A percentile compares a stretch with the other conserved stretches of the same genome.
Conservation (phyloP, 2,329 filamentous ascomycete species). For the Ilyonectria robusta region DNA sequence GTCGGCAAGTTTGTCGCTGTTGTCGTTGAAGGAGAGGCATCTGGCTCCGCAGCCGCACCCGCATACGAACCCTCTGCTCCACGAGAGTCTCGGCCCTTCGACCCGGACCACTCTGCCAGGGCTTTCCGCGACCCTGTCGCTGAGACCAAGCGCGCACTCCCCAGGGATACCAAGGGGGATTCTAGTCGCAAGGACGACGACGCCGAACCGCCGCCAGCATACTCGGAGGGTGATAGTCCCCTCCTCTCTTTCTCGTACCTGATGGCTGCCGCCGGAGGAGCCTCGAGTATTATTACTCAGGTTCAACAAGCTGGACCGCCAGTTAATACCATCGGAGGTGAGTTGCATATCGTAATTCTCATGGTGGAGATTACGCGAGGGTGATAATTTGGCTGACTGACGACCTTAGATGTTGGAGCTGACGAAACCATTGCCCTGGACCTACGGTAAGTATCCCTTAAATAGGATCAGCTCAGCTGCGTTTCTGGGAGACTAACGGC, state of each 20-base stretch:
- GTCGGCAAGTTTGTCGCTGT: slow-evolving; percentile 51
- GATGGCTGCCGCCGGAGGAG: slow-evolving; percentile 97
- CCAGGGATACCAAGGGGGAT: slow-evolving; percentile 84
- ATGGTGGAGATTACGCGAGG: not conserved
- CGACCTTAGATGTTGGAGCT: slow-evolving; percentile 77
- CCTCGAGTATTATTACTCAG: slow-evolving; percentile 98
- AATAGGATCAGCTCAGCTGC: not conserved
- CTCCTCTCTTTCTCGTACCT: slow-evolving; percentile 94
- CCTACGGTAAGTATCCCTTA: slow-evolving; percentile 76
- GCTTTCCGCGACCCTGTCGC: slow-evolving; percentile 68
- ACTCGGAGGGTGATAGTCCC: slow-evolving; percentile 94
- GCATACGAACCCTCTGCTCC: slow-evolving; percentile 63
- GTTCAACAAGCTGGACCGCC: slow-evolving; percentile 94
- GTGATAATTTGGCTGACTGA: slow-evolving; percentile 16
- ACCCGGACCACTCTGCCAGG: slow-evolving; percentile 53
- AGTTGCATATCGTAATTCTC: slow-evolving; percentile 41
- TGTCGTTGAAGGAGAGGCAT: slow-evolving; percentile 50
- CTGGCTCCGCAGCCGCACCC: slow-evolving; percentile 63
- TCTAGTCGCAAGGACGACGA: slow-evolving; percentile 84
- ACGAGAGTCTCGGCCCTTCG: slow-evolving; percentile 55
- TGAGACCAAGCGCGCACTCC: slow-evolving; percentile 88
- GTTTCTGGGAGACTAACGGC: slow-evolving; percentile 44
- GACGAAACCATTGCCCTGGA: slow-evolving; percentile 97
- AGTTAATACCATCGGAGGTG: slow-evolving; percentile 90
- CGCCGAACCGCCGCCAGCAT: slow-evolving; percentile 93